Conservation (phyloP, 2,329 filamentous ascomycete genomes). For the Trichoderma citrinoviride region DNA sequence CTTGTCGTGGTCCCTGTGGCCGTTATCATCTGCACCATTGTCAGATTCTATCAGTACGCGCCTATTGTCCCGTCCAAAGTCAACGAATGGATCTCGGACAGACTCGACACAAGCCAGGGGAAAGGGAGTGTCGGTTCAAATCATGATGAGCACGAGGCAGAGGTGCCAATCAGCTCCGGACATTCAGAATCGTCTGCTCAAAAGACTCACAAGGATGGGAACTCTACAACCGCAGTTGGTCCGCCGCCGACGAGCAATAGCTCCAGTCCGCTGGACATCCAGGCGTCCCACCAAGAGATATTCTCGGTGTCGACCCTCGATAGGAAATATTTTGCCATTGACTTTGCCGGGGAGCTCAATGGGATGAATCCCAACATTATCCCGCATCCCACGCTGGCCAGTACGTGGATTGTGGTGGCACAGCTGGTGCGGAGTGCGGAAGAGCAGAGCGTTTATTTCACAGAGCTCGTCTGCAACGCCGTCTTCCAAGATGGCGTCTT, state of each 20-base stretch:
- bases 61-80: background rate
- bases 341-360: conserved; percentile 40
- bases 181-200: background rate
- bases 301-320: conserved; percentile 47
- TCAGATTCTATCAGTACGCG: conserved; percentile 26
- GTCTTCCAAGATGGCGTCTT: conserved; percentile 43
- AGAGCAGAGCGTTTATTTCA: conserved; percentile 34
- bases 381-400: conserved; percentile 48
- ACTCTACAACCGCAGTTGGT: background rate
- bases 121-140: background rate
- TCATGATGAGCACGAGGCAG: background rate
- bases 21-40: conserved; percentile 32
- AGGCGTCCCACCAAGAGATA: conserved; percentile 37
- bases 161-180: background rate
- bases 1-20: conserved; percentile 33
- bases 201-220: background rate
- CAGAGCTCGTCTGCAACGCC: conserved; percentile 51
- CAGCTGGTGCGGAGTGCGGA: conserved; percentile 40
- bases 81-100: conserved; percentile 6
- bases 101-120: background rate
- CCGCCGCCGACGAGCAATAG: background rate
- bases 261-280: background rate
- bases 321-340: conserved; percentile 48
- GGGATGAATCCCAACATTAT: conserved; percentile 57
- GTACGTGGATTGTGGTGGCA: conserved; percentile 52